Base-by-base conservation (phyloP, 148 eudicot species). In the Spergularia bocconei region DNA sequence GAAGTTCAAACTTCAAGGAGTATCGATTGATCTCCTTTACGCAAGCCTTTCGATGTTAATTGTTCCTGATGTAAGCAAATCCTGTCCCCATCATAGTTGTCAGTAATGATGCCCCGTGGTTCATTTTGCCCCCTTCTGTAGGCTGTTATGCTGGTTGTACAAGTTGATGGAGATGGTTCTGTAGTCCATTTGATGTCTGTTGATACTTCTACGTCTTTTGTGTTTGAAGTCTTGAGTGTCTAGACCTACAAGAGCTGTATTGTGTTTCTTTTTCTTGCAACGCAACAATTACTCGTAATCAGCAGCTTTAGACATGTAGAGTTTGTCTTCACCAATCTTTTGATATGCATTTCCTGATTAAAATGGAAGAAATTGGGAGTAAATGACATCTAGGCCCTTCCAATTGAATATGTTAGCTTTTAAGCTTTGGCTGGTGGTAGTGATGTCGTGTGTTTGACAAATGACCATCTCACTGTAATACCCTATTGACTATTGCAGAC, bases 1-100 rank as follows among this genome's bases (percentile, higher is more conserved):
- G 96, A 91, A 83, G 76, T 89, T 93, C 79, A 93, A 93, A 83
- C 85, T 91, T 72, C 82, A 88, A 68, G 98, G 98, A 55, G 82
- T 93, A 39, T 85, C 98, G 51, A 81, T 93, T 70, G 98, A 93
- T 82, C 93, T 91, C 67, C 87, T 93, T 20, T 93, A 91, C 79
- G 96, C 98, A 47, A 87, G 96, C 75, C 82, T 88, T 53, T 89
- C 96, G 6, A 83, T 82, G 75, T 79, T 91, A 89, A 83, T 93
- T 50, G 84, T 91, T 70, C 96, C 98, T 57, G 91, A 93, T 82
- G 98, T 88, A 91, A 85, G 92, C 67, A 76, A 67, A 50, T 14
- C 36, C 14, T 47, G 15, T 81, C 51, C 67, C 41, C 4, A 4
- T 54, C 20, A 48, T 23, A 52, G 7, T 60, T 25, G n/a, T 50